Conservation (phyloP, 139 green algal species). For the Chlamydomonas schloesseri region DNA sequence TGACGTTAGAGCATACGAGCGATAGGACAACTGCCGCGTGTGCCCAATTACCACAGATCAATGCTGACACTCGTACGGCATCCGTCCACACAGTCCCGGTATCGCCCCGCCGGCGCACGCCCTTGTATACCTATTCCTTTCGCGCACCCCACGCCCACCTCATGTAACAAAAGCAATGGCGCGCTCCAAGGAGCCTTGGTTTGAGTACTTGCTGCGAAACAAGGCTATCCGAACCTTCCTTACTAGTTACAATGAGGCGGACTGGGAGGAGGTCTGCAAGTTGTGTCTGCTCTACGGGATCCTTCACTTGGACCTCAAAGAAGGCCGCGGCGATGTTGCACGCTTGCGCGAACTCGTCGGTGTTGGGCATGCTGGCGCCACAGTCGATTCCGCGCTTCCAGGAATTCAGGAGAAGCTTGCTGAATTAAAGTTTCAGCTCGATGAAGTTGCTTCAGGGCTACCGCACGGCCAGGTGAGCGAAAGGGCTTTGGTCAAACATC, state of each 20-base stretch:
- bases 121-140: no score
- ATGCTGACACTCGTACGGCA: no score
- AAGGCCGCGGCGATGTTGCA: not conserved
- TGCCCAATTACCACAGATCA: no score
- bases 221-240: constrained; percentile 28
- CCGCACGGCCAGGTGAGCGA: no score
- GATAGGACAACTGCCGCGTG: no score
- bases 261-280: constrained; percentile 33
- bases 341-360: not conserved
- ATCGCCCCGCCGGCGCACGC: no score
- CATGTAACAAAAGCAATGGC: not conserved
- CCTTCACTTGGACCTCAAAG: not conserved
- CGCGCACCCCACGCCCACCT: no score
- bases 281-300: constrained; percentile 12
- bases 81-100: no score
- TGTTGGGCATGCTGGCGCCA: not conserved
- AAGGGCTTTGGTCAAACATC: no score
- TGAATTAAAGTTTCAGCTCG: not conserved
- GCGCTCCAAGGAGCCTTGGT: constrained; percentile 4
- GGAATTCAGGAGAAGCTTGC: not conserved
- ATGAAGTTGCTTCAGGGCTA: not conserved
- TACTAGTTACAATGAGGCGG: not conserved
- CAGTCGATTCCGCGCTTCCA: not conserved
- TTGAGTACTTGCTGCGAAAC: constrained; percentile 27
- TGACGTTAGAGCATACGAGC: no score